Percentiles rank a stretch among this genome's conserved stretches.
Conservation (phyloP, 331 rosid genomes). For the Erythrophleum ivorense region DNA sequence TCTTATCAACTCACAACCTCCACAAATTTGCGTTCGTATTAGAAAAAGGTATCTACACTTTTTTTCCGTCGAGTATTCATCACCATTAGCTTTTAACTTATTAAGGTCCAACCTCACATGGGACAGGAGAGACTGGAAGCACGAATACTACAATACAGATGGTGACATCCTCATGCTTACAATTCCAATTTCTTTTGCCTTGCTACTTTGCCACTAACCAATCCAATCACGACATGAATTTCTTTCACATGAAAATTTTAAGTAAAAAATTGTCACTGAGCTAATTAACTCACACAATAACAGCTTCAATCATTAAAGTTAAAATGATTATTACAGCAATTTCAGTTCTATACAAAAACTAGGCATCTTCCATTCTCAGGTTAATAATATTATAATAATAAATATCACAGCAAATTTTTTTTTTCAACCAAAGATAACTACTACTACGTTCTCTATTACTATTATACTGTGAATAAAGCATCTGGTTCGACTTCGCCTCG, state of each 20-base stretch:
- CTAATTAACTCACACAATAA: not conserved
- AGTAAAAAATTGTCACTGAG: not conserved
- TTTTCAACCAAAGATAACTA: not conserved
- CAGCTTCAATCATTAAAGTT: not conserved
- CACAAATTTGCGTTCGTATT: conserved; percentile 33
- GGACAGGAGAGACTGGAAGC: not conserved
- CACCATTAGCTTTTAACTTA: conserved; percentile 24
- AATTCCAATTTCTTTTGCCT: conserved; percentile 28
- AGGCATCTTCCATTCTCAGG: conserved; percentile 3
- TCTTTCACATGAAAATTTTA: not conserved
- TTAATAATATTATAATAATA: not conserved
- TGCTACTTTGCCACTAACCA: conserved; percentile 9
- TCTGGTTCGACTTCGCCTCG: conserved; percentile 93
- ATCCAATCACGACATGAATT: not conserved
- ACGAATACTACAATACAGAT: conserved; percentile 29
- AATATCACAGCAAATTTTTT: not conserved
- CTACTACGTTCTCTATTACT: not conserved
- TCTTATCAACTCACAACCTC: conserved; percentile 45
- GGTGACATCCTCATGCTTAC: conserved; percentile 31
- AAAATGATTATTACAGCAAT: not conserved
- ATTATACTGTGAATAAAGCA: not conserved
- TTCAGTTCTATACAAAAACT: conserved; percentile 10
- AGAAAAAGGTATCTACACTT: conserved; percentile 28
- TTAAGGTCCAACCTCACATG: conserved; percentile 37
- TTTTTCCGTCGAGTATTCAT: conserved; percentile 18